phyloP scores from a whole-genome alignment of 2,329 filamentous ascomycete genomes.

The Trichoderma guizhouense region DNA sequence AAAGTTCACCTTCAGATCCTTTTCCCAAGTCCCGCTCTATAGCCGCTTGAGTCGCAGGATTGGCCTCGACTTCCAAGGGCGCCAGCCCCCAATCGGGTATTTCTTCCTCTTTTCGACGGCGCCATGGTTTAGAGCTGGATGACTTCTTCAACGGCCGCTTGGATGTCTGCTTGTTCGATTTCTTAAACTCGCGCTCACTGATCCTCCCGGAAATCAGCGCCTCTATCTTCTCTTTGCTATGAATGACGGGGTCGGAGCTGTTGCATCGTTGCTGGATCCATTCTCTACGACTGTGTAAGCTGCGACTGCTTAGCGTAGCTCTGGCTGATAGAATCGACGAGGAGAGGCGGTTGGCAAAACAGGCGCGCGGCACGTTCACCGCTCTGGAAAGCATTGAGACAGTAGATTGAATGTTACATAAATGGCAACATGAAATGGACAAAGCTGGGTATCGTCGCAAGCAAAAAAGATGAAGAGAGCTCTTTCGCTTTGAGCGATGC shows the following conservation, averaged over 20 bases:
- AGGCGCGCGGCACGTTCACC: slow-evolving; percentile 32
- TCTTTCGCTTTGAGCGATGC: background rate
- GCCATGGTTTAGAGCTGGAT: background rate
- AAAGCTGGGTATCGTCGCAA: background rate
- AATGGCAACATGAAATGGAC: background rate
- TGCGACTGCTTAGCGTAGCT: background rate
- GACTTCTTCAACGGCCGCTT: background rate
- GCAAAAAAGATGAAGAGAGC: background rate
- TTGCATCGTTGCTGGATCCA: slow-evolving; percentile 22
- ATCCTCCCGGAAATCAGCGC: slow-evolving; percentile 24
- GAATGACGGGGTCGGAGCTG: slow-evolving; percentile 25
- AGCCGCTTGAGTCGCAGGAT: background rate
- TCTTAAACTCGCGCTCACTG: background rate
- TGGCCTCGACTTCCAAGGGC: background rate
- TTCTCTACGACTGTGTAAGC: background rate
- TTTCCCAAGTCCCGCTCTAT: background rate
- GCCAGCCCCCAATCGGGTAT: slow-evolving; percentile 19
- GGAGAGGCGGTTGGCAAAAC: slow-evolving; percentile 29
- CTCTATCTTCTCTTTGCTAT: slow-evolving; percentile 27
- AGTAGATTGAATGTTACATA: slow-evolving; percentile 13
- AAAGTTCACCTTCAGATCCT: background rate
- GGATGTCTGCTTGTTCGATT: background rate
- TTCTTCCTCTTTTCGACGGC: slow-evolving; percentile 10
- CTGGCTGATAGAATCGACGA: background rate
- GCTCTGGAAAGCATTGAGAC: slow-evolving; percentile 37